Conservation (phyloP, 108 stramenopile species). For the Phaeodactylum tricornutum region DNA sequence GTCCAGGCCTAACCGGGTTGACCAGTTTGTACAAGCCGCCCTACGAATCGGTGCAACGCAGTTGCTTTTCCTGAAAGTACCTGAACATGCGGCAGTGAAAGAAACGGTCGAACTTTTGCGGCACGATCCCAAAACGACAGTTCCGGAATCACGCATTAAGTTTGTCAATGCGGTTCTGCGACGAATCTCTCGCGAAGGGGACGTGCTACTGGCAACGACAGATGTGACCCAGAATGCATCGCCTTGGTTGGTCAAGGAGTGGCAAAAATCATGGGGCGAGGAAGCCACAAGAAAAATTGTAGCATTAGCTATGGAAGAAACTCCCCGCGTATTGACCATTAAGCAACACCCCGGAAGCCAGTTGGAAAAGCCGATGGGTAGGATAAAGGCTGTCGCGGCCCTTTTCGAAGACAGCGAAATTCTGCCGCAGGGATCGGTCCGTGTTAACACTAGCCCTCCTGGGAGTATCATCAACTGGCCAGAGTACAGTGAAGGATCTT, state of each 20-base stretch:
- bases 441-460: conserved; percentile 16
- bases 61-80: conserved; percentile 51
- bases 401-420: conserved; percentile 24
- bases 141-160: conserved; percentile 47
- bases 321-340: conserved; percentile 47
- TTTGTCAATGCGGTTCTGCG: conserved; percentile 76
- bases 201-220: conserved; percentile 27
- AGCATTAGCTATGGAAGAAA: conserved; percentile 40
- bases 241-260: conserved; percentile 45
- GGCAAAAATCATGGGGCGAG: conserved; percentile 45
- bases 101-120: conserved; percentile 72
- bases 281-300: conserved; percentile 33
- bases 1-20: neutral
- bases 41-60: conserved; percentile 65
- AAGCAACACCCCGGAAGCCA: conserved; percentile 13
- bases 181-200: conserved; percentile 33
- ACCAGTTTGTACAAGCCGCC: conserved; percentile 26
- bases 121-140: conserved; percentile 17
- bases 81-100: conserved; percentile 52
- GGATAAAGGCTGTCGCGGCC: conserved; percentile 8
- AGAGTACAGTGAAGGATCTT: conserved; percentile 49
- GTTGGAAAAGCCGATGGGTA: conserved; percentile 5
- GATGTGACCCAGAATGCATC: conserved; percentile 43
- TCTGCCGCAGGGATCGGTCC: conserved; percentile 59
- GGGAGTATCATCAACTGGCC: conserved; percentile 57